Evolutionary conservation across 208 protist genomes (phyloP), one percentile per base, ranked within the genome.

Genomic region (Histomonas meleagridis): DNA sequence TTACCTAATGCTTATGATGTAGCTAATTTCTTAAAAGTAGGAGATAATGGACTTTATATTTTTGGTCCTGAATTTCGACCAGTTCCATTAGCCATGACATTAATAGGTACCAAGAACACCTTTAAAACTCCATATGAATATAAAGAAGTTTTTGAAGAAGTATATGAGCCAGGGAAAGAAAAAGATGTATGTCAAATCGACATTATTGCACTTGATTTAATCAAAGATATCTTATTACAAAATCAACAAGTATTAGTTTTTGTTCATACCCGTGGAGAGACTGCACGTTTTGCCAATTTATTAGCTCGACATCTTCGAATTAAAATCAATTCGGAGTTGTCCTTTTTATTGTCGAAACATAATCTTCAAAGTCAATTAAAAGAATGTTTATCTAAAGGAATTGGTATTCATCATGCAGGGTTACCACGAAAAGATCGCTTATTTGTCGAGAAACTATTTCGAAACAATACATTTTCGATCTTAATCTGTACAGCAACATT

Each of bases 1-100:
- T 94, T 99, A 62, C 99, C 99, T 9, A 99, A 99, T 95, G 98
- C 97, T 94, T 92, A 96, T 78, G 98, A 99, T 95, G 98, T 99
- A 28, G 98, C 98, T 0, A 93, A 95, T 23, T 99, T 99, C 93
- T 92, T 99, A 35, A 96, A 98, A 53, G 98, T 99, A 55, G 21
- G 40, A 3, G 93, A 97, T 38, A 94, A 91, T n/a, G 97, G 95
- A 92, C 62, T 95, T n/a, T 95, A 96, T 90, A 72, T 92, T 48
- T 96, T 96, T 91, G 95, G 95, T 79, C 93, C 92, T 69, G 92
- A 91, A 65, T 95, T 78, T 94, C 95, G 98, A 62, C 98, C 98
- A 32, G 96, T 98, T 55, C 98, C 98, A n/a, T 95, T 99, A 10
- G 93, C 98, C 93, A 98, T 99, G 95, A 96, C 96, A 76, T 99